Percentiles rank a stretch among this genome's conserved stretches.
Conservation (phyloP, 306 rosid genomes). For the Fragaria nilgerrensis region DNA sequence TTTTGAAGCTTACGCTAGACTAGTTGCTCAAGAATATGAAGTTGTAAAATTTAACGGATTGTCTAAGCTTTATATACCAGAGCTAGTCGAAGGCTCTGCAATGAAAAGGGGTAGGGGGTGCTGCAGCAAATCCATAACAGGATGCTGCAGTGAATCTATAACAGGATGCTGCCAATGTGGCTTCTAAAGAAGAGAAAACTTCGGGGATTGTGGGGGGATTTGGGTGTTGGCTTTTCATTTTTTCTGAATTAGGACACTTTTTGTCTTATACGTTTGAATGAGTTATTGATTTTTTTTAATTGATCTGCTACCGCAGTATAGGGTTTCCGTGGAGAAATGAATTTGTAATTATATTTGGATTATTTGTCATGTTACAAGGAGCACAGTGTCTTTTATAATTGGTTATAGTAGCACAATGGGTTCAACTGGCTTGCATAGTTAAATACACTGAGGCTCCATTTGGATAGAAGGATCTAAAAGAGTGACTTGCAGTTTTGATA, state of each 20-base stretch:
- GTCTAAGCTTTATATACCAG: neutral
- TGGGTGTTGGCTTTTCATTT: neutral
- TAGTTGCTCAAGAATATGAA: neutral
- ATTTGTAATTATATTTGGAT: neutral
- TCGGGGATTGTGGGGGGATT: constrained; percentile 1
- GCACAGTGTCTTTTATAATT: neutral
- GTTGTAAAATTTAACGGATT: neutral
- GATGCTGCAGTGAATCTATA: neutral
- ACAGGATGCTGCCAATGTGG: neutral
- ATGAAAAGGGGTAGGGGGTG: neutral
- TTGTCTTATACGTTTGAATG: neutral
- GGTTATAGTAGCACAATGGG: neutral
- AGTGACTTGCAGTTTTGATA: neutral
- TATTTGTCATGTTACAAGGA: neutral
- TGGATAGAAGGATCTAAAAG: neutral
- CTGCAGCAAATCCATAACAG: neutral
- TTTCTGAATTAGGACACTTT: neutral
- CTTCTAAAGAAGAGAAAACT: neutral
- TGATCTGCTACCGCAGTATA: neutral
- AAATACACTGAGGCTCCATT: neutral
- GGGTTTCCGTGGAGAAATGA: neutral
- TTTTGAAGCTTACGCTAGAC: neutral
- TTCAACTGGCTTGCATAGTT: neutral
- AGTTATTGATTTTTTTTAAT: neutral
- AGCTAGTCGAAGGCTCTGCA: neutral